A percentile compares a stretch with the other conserved stretches of the same genome.
Conservation (phyloP, 2,329 filamentous ascomycete genomes). For the Westerdykella sp. region DNA sequence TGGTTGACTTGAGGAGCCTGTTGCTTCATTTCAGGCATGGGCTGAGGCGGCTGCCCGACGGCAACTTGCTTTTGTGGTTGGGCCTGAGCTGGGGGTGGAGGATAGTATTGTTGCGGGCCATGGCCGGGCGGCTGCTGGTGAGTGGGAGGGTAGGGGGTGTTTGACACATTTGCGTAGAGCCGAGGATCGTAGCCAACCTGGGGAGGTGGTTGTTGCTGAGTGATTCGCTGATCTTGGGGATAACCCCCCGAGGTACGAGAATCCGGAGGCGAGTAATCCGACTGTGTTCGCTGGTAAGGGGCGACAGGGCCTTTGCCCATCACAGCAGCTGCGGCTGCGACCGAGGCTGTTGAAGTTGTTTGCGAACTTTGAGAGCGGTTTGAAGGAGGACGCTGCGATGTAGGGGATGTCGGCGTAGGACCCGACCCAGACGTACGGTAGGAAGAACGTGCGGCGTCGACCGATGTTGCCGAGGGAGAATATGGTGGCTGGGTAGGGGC, state of each 20-base stretch:
- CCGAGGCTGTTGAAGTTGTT: conserved; percentile 15
- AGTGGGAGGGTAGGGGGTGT: conserved; percentile 34
- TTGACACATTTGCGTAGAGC: conserved; percentile 56
- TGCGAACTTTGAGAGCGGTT: conserved; percentile 47
- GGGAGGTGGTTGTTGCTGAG: conserved; percentile 41
- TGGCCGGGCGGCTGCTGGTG: conserved; percentile 24
- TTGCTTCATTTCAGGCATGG: conserved; percentile 39
- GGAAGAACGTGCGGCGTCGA: conserved; percentile 45
- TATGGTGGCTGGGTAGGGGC: conserved; percentile 39
- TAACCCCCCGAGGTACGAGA: conserved; percentile 31
- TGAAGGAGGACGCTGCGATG: conserved; percentile 42
- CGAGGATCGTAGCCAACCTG: conserved; percentile 69
- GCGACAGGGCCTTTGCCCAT: conserved; percentile 40
- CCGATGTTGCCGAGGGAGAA: conserved; percentile 35
- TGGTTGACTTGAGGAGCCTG: conserved; percentile 37
- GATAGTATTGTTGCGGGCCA: conserved; percentile 12
- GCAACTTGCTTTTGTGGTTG: conserved; percentile 39
- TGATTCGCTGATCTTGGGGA: conserved; percentile 36
- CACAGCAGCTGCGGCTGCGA: conserved; percentile 46
- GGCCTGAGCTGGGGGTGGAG: conserved; percentile 43
- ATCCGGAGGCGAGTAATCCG: conserved; percentile 36
- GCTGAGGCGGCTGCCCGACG: conserved; percentile 45
- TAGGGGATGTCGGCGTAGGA: conserved; percentile 43
- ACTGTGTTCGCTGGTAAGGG: conserved; percentile 41
- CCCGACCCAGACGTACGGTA: conserved; percentile 33